These are phyloP conservation scores for Capsicum rhomboideum DNA, from an alignment of 257 asterid species.

Conservation along the genomic window DNA sequence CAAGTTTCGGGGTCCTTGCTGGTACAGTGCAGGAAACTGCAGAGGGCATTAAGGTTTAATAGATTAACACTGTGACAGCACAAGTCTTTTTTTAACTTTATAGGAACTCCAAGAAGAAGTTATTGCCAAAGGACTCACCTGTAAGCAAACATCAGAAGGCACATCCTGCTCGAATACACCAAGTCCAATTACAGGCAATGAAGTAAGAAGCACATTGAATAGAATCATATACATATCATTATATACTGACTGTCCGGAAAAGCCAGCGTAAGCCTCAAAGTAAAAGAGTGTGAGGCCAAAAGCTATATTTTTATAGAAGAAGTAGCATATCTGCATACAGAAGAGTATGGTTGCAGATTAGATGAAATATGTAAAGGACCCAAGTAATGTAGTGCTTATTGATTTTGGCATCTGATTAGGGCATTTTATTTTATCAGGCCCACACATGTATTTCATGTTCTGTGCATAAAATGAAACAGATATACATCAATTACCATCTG, in stretches of 20 bases:
- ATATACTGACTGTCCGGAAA: conserved; percentile 88
- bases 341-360: conserved; percentile 2
- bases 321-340: conserved; percentile 76
- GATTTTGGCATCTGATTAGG: background rate
- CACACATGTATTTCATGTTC: background rate
- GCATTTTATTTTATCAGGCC: background rate
- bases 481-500: conserved; percentile 68
- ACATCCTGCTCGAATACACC: conserved; percentile 98
- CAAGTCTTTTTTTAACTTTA: background rate
- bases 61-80: background rate
- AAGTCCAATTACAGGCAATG: conserved; percentile 91
- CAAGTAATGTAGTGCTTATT: background rate
- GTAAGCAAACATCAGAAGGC: conserved; percentile 90
- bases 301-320: conserved; percentile 97
- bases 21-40: conserved; percentile 98
- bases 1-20: conserved; percentile 85
- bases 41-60: background rate
- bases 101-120: background rate
- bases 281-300: conserved; percentile 96
- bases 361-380: background rate
- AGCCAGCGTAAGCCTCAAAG: conserved; percentile 91
- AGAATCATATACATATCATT: conserved; percentile 93
- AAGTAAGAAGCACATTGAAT: conserved; percentile 91
- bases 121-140: conserved; percentile 41
- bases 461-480: conserved; percentile 4